Base-by-base conservation (phyloP, 345 rosid genomes). In the Cardamine chenopodiifolia region DNA sequence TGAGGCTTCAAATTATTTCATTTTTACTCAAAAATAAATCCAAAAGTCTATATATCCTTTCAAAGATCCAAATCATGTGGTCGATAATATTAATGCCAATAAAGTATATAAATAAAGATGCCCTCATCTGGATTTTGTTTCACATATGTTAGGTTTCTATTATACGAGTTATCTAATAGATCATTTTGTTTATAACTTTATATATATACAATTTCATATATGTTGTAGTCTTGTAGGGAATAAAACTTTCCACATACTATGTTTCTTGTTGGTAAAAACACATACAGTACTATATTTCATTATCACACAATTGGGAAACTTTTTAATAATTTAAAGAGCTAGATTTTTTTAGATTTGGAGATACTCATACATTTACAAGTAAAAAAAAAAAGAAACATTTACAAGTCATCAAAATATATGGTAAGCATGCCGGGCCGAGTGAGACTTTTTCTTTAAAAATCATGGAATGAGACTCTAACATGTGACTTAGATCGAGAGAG, bases 1-100 rank as follows among this genome's bases (percentile, higher is more conserved):
- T 62, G 39, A 68, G 79, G 70, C 48, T 55, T 68, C 74, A 50
- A 59, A 68, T 68, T 19, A 39, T 68, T 74, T 42, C 37, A 44
- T 34, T 26, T 48, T 45, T 49, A 28, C 3, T 49, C 25, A 6
- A 22, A 60, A 68, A 60, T 28, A 49, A 48, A 28, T 66, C 55
- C 62, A 60, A 49, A 37, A 66, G 28, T 20, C 34, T 59, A 20
- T 49, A 57, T 74, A 57, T 28, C 61, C 60, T 67, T 31, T 39
- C 17, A 58, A 49, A 58, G 45, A 59, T 59, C 44, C 63, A 52
- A 75, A 64, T 55, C 71, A 20, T 44, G 71, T 73, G 72, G 78
- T 65, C 19, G 59, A 66, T 45, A 48, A 40, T 34, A 45, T 22
- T 31, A 28, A 1, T 14, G 26, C 32, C 54, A 14, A 62, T 8